Conservation (phyloP, 495 filamentous ascomycete genomes). For the Aspergillus leporis region DNA sequence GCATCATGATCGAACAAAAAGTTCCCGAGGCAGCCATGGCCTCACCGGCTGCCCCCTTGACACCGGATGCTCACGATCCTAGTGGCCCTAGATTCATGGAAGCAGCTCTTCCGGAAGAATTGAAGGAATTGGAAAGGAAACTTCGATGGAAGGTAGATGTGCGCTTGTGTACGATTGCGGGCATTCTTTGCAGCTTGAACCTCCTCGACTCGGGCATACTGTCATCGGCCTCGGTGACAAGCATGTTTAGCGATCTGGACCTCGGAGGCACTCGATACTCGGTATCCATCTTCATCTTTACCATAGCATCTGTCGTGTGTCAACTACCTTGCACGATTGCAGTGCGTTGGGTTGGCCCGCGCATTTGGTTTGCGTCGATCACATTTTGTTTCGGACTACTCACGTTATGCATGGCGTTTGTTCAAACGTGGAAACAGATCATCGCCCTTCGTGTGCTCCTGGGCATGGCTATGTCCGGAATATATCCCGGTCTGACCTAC, state of each 20-base stretch:
- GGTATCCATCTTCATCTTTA: constrained; percentile 78
- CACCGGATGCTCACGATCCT: background rate
- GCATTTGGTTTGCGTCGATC: constrained; percentile 66
- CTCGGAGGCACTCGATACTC: constrained; percentile 67
- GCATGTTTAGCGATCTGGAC: constrained; percentile 66
- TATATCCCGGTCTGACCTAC: constrained; percentile 72
- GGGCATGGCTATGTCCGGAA: constrained; percentile 66
- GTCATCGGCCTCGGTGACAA: constrained; percentile 73
- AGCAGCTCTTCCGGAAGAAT: constrained; percentile 16
- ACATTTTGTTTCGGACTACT: constrained; percentile 71
- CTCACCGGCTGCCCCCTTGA: background rate
- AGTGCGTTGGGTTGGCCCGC: constrained; percentile 66
- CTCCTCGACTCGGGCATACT: constrained; percentile 76
- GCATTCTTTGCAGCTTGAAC: constrained; percentile 71
- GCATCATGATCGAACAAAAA: background rate
- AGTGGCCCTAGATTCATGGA: background rate
- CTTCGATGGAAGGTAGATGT: constrained; percentile 69
- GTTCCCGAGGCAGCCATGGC: background rate
- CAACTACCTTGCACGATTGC: constrained; percentile 74
- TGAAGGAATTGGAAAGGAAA: constrained; percentile 29
- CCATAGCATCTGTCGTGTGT: constrained; percentile 70
- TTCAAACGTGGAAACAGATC: constrained; percentile 70
- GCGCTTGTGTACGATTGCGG: constrained; percentile 74
- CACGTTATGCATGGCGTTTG: constrained; percentile 70
- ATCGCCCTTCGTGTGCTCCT: constrained; percentile 69